Evolutionary conservation across 345 rosid species (phyloP), one percentile per base, ranked within the genome.

Genomic region (Ricinus communis): DNA sequence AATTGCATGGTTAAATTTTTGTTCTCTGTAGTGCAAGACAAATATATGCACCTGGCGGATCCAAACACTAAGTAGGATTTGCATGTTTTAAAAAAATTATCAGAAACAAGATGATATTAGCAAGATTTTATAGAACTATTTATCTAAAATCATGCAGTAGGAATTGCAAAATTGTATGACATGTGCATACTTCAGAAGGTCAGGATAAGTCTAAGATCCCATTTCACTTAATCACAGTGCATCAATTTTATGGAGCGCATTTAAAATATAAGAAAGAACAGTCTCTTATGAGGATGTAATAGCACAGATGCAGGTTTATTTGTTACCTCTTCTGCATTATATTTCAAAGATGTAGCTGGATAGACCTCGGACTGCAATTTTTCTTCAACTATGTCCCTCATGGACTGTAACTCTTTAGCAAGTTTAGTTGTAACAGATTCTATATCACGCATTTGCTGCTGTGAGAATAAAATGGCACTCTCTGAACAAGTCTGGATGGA

Each of bases 381-480:
- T 74, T 81, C 87, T 81, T 85, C 82, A 45, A 82, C 81, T 43
- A 92, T 64, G 5, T 82, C 87, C 74, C 79, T 89, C 93, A 95
- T 85, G 13, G 80, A 74, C 75, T 78, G 87, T 74, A 92, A 77
- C 76, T 90, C 93, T 36, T 71, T 81, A 12, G 86, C 74, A 76
- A 90, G 96, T 79, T 80, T 90, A 41, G 79, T 68, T 54, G 96
- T 79, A 69, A 92, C 70, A 66, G 72, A 73, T 63, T 84, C 87
- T 57, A 86, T 76, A 75, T 87, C 97, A 54, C 62, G 85, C 90
- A 92, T 80, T 82, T 89, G 96, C 63, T 84, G 78, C 82, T 87
- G 91, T 8, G 96, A 85, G 84, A 92, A 95, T 68, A 78, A 75
- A 77, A 90, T 83, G 64, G 88, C 96, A 73, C 80, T 90, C 81